Evolutionary conservation across 805 yeast genomes (phyloP).

Genomic region (Yueomyces sp.): DNA sequence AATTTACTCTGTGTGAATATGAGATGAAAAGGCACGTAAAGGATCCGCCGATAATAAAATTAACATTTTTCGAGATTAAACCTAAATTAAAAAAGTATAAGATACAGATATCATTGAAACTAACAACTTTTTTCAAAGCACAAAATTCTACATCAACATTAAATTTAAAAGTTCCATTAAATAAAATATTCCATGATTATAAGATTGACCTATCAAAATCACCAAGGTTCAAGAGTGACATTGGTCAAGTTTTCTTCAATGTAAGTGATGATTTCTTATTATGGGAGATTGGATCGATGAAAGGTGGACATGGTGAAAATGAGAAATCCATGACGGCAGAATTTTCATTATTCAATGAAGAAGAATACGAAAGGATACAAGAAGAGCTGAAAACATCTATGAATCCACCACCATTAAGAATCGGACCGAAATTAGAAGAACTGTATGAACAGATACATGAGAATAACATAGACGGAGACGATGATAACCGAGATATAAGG

Average conservation of each 20-base stretch:
- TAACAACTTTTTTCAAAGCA: conserved; percentile 24
- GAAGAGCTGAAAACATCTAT: conserved; percentile 19
- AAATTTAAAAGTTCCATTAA: conserved; percentile 20
- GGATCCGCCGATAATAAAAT: conserved; percentile 27
- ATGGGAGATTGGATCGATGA: conserved; percentile 60
- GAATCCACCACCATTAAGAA: conserved; percentile 27
- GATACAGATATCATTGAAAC: conserved; percentile 11
- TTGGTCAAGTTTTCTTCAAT: conserved; percentile 59
- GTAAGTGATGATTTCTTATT: conserved; percentile 55
- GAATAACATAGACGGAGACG: conserved; percentile 1
- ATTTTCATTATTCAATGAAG: conserved; percentile 24
- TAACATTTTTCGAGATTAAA: conserved; percentile 13
- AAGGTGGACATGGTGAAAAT: conserved; percentile 40
- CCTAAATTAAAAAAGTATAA: conserved; percentile 16
- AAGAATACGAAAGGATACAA: conserved; percentile 10
- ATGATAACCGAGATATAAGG: neutral
- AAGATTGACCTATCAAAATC: conserved; percentile 32
- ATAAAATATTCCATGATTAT: conserved; percentile 23
- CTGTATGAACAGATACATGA: conserved; percentile 20
- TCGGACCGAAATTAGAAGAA: conserved; percentile 22
- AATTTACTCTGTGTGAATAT: conserved; percentile 42
- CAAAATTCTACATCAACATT: conserved; percentile 23
- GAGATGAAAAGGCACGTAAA: conserved; percentile 22
- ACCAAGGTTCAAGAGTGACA: conserved; percentile 56
- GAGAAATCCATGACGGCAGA: conserved; percentile 41